These are phyloP conservation scores for Phytopythium sindhum DNA, from an alignment of 352 stramenopile species.

Conservation along the genomic window DNA sequence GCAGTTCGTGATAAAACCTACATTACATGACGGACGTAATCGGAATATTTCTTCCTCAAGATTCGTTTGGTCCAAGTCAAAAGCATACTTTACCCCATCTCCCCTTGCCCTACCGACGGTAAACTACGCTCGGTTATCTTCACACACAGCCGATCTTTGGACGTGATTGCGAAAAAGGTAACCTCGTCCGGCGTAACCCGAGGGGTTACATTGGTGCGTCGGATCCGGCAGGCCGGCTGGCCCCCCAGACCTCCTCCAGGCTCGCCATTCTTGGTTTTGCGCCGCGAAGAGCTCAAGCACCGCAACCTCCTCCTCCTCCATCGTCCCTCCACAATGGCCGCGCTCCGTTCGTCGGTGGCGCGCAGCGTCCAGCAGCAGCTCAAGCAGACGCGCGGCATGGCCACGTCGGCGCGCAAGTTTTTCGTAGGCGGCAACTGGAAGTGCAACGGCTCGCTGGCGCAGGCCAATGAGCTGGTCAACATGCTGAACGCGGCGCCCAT, in stretches of 20 bases:
- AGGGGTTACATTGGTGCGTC: background rate
- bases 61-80: background rate
- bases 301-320: constrained; percentile 2
- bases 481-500: constrained; percentile 86
- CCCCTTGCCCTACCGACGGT: background rate
- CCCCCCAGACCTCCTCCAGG: background rate
- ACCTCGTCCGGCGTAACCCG: background rate
- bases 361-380: constrained; percentile 20
- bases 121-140: background rate
- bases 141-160: background rate
- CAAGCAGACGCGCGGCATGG: constrained; percentile 58
- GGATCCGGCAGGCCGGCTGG: background rate
- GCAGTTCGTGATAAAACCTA: background rate
- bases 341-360: constrained; percentile 28
- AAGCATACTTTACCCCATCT: background rate
- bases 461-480: constrained; percentile 66
- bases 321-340: constrained; percentile 28
- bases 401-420: constrained; percentile 90
- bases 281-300: constrained; percentile 11
- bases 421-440: constrained; percentile 99
- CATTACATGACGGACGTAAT: background rate
- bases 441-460: constrained; percentile 86
- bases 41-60: background rate
- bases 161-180: background rate
- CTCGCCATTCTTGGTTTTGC: constrained; percentile 48